Evolutionary conservation across 805 yeast species (phyloP), one percentile per base, ranked within the genome.

Genomic region (Danielia reshetovae): DNA sequence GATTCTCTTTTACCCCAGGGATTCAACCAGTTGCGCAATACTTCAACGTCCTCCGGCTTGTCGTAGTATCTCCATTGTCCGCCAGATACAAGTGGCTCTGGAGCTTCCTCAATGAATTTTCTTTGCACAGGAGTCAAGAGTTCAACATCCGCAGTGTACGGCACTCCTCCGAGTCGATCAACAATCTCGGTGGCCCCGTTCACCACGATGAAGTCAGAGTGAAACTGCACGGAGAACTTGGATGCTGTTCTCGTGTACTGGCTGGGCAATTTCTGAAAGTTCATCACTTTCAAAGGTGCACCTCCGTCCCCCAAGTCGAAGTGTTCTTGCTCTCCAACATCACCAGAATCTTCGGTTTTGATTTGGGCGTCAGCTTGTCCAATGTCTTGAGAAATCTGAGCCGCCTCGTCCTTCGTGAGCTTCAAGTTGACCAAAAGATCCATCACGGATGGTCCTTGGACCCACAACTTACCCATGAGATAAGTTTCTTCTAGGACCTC

Each of bases 391-490:
- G 25, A 29, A 35, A 26, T 17, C 34, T 39, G 28, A 36, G 18
- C 19, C 12, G 22, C 31, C 18, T 52, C 45, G 31, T 48, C 54
- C 2, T 24, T 34, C 3, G 40, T 35, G 4, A 35, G 32, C 25
- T 49, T 46, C 17, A 46, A 48, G 38, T 60, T 54, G 2, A 60
- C 45, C 9, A 40, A 36, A 27, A 70, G 40, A 49, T 76, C 81
- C 34, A 62, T 66, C 19, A 59, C 57, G 52, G 69, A 51, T 1
- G 97, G 97, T 0, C 98, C 98, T 57, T 88, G 97, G 3, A 93
- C 72, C 93, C 95, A 88, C 12, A 89, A 53, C 36, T 85, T 68
- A 5, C 96, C 96, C 81, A 85, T 82, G 18, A 82, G 68, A 50
- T 82, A 87, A 0, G 78, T 73, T 34, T 75, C 78, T 24, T 70